phyloP scores from a whole-genome alignment of 108 stramenopile species.

The Seminavis robusta region DNA sequence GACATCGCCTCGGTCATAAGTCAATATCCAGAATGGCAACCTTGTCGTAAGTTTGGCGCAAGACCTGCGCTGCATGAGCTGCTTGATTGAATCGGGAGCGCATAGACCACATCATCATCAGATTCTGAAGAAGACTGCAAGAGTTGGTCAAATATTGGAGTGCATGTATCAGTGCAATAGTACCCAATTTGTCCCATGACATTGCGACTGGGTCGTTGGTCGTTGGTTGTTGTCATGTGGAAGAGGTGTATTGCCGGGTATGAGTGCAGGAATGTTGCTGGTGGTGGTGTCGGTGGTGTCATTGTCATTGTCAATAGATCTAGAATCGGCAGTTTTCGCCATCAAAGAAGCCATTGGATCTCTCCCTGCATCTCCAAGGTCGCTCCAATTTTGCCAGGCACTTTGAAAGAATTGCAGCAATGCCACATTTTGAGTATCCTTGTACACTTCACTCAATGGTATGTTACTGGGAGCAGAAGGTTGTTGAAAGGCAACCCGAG shows the following conservation, averaged over 20 bases:
- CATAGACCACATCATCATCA: no score
- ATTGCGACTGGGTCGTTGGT: conserved; percentile 58
- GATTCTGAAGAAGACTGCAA: conserved; percentile 32
- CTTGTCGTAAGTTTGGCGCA: no score
- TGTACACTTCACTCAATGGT: no score
- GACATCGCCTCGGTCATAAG: conserved; percentile 49
- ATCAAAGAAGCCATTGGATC: conserved; percentile 10
- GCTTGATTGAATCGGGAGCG: conserved; percentile 10
- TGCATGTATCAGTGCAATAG: conserved; percentile 68
- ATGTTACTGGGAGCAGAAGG: no score
- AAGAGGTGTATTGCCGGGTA: conserved; percentile 35
- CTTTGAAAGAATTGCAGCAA: conserved; percentile 37
- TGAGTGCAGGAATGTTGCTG: conserved; percentile 16
- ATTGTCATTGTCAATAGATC: no score
- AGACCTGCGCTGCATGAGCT: no score
- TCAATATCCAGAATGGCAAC: conserved; percentile 55
- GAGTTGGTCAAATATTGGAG: conserved; percentile 55
- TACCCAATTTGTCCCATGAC: conserved; percentile 78
- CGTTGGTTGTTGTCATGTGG: conserved; percentile 17
- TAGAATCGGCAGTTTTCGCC: no score
- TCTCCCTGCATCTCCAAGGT: conserved; percentile 23
- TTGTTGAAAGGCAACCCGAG: neutral
- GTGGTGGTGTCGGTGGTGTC: no score
- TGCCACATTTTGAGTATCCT: conserved; percentile 17
- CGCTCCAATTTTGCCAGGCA: conserved; percentile 42